Base-by-base conservation (phyloP, 495 filamentous ascomycete species). In the Pseudoneurospora amorphoporcata region DNA sequence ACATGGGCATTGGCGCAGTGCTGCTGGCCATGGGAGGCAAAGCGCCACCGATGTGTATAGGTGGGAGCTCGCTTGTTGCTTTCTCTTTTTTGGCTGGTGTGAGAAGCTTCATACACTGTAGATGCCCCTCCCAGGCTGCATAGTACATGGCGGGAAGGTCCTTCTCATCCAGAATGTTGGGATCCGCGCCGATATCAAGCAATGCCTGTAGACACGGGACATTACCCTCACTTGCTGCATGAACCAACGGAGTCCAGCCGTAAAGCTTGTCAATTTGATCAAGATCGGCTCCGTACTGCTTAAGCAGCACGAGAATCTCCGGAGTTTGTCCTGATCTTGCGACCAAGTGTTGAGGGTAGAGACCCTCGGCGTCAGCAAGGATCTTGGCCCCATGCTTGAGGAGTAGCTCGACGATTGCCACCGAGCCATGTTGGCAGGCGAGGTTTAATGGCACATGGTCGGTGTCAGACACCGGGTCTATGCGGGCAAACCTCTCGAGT, bases 281-380 rank as follows among this genome's bases (percentile, higher is more conserved):
- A 37, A 98, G 85, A 78, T 98, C 90, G n/a, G 93, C 95, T 8
- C 94, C 94, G 77, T 96, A 93, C 41, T 91, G 83, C 78, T 94
- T 90, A 29, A 99, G 84, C 38, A 97, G 84, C 39, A 94, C 82
- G 1, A 99, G 84, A 38, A 97, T 85, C 53, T 91, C 84, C 6
- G 93, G 92, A 2, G 88, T 92, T 75, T 92, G 89, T 6, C 94
- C 94, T 68, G 94, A 96, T 38, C 95, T 88, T 17, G 96, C 96
- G 10, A 98, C 95, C 71, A 98, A 89, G 82, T 99, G 95, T 77
- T 99, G 95, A n/a, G 95, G 95, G 79, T 93, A 98, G 7, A 99
- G 87, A 1, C 95, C 95, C 83, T 98, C 96, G 1, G 95, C 96
- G 81, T 99, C 95, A 10, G 95, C 90, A 12, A 97, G 83, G 70